Percentiles rank a stretch among this genome's conserved stretches.
phyloP scores from a whole-genome alignment of 2,329 filamentous ascomycete genomes.

The Coniochaeta pulveracea region DNA sequence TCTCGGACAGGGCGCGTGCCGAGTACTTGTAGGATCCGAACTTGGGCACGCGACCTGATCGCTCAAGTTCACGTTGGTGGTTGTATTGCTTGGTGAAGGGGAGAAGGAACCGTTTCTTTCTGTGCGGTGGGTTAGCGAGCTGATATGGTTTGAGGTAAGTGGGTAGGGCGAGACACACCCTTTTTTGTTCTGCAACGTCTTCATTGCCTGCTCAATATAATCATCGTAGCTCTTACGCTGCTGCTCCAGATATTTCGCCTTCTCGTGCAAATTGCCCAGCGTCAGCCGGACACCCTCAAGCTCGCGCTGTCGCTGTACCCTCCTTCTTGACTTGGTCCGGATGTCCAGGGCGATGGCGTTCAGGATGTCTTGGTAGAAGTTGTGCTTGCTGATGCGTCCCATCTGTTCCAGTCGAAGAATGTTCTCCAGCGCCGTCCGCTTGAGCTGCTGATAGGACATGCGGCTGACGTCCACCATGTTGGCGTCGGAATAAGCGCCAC shows the following conservation, averaged over 20 bases:
- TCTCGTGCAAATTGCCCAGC: constrained; percentile 64
- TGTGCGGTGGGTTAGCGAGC: constrained; percentile 20
- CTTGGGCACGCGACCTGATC: constrained; percentile 85
- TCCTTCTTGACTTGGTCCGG: constrained; percentile 86
- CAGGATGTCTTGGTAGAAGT: constrained; percentile 94
- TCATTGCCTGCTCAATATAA: constrained; percentile 98
- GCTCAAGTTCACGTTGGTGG: constrained; percentile 90
- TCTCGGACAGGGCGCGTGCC: constrained; percentile 76
- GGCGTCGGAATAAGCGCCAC: constrained; percentile 79
- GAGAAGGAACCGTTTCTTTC: constrained; percentile 85
- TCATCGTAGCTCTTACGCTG: constrained; percentile 97
- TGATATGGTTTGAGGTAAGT: not conserved
- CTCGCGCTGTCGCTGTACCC: constrained; percentile 85
- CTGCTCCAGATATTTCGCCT: constrained; percentile 85
- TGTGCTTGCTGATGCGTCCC: constrained; percentile 79
- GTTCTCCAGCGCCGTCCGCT: constrained; percentile 87
- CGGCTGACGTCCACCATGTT: constrained; percentile 83
- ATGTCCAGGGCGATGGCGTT: constrained; percentile 97
- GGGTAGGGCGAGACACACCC: constrained; percentile 43
- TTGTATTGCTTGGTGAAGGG: constrained; percentile 99
- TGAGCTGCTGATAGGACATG: constrained; percentile 85
- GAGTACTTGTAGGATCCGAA: constrained; percentile 98
- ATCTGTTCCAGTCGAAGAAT: constrained; percentile 79
- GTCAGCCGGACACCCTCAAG: constrained; percentile 74
- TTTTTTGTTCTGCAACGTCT: constrained; percentile 93